Evolutionary conservation across 768 basidiomycete species (phyloP).

Genomic region (Leccinum barrowsii): DNA sequence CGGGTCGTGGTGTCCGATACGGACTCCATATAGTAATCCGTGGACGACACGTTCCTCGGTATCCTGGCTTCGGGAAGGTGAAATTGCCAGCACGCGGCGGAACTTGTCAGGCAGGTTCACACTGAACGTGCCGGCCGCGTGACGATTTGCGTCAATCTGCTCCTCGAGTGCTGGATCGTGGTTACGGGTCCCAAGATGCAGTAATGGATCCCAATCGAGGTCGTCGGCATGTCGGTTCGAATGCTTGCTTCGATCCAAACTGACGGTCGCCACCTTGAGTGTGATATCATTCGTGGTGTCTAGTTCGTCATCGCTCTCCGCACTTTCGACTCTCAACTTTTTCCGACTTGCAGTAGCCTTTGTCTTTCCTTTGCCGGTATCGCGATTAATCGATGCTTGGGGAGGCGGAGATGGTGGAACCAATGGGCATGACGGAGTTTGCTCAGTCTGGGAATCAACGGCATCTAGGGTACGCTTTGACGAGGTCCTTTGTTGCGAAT

Average conservation of each 20-base stretch:
- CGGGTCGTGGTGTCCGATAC: slow-evolving; percentile 56
- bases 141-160: slow-evolving; percentile 28
- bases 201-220: slow-evolving; percentile 31
- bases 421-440: slow-evolving; percentile 29
- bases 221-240: slow-evolving; percentile 10
- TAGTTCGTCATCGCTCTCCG: slow-evolving; percentile 26
- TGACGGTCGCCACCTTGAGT: slow-evolving; percentile 21
- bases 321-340: slow-evolving; percentile 43
- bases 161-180: slow-evolving; percentile 16
- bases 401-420: slow-evolving; percentile 72
- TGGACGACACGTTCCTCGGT: slow-evolving; percentile 54
- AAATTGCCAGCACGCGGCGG: slow-evolving; percentile 60
- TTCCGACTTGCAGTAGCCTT: slow-evolving; percentile 41
- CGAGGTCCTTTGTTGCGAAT: slow-evolving; percentile 28
- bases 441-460: slow-evolving; percentile 19
- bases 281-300: slow-evolving; percentile 16
- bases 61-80: slow-evolving; percentile 40
- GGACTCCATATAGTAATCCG: slow-evolving; percentile 55
- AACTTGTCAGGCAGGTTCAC: slow-evolving; percentile 66
- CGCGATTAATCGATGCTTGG: slow-evolving; percentile 28
- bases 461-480: slow-evolving; percentile 43
- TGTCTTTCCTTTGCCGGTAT: slow-evolving; percentile 39
- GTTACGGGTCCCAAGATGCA: slow-evolving; percentile 21
- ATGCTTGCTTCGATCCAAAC: slow-evolving; percentile 11
- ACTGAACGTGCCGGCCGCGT: slow-evolving; percentile 40